These are phyloP conservation scores for Mycena belliarum DNA, from an alignment of 768 basidiomycete genomes.

Conservation along the genomic window DNA sequence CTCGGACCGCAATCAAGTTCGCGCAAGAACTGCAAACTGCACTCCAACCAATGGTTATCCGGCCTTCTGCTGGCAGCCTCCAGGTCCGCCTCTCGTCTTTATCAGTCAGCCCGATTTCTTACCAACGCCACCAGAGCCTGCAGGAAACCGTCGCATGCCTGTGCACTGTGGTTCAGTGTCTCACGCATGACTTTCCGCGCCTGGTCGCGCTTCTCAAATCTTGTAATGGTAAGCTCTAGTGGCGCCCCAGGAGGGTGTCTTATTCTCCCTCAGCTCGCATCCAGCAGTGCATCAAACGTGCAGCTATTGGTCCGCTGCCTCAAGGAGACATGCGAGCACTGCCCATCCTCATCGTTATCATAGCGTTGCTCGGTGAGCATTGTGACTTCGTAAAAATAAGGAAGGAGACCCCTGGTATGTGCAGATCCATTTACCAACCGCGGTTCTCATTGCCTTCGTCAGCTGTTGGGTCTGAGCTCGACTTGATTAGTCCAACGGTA, in stretches of 20 bases:
- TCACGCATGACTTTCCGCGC: slow-evolving; percentile 84
- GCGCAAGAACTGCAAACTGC: slow-evolving; percentile 80
- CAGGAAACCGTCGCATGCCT: slow-evolving; percentile 94
- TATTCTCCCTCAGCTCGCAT: slow-evolving; percentile 51
- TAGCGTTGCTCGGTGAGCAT: slow-evolving; percentile 83
- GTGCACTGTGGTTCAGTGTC: slow-evolving; percentile 78
- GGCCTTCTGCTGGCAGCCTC: slow-evolving; percentile 72
- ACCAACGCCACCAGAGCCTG: slow-evolving; percentile 46
- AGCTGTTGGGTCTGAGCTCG: slow-evolving; percentile 61
- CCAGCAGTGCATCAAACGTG: slow-evolving; percentile 54
- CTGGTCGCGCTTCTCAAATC: slow-evolving; percentile 82
- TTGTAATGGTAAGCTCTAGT: slow-evolving; percentile 66
- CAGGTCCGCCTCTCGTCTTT: slow-evolving; percentile 44
- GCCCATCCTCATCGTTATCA: slow-evolving; percentile 79
- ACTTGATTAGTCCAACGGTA: slow-evolving; percentile 55
- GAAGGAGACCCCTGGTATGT: slow-evolving; percentile 58
- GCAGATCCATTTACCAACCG: too few species aligned
- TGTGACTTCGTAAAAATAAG: slow-evolving; percentile 85
- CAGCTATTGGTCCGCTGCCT: slow-evolving; percentile 39
- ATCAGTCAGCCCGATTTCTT: background rate
- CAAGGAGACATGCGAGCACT: slow-evolving; percentile 55
- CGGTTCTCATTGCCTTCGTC: background rate
- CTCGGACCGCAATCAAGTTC: slow-evolving; percentile 86
- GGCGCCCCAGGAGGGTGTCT: background rate
- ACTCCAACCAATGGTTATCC: slow-evolving; percentile 90